Percentiles rank a stretch among this genome's conserved stretches.
Conservation (phyloP, 345 rosid genomes). For the Brassica rapa region DNA sequence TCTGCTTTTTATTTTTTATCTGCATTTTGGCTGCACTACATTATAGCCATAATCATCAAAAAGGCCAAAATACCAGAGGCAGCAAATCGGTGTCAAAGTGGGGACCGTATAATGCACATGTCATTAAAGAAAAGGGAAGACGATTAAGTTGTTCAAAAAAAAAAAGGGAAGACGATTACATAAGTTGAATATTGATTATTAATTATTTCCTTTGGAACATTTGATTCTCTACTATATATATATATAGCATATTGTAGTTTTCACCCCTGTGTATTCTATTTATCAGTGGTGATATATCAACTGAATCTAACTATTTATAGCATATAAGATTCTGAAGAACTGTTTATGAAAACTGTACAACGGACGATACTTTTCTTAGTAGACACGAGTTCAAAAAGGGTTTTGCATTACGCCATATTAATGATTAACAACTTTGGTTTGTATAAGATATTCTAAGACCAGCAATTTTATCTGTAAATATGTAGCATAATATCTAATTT, state of each 20-base stretch:
- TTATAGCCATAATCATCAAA: too few relatives aligned
- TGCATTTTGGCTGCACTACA: too few relatives aligned
- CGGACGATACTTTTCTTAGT: neutral
- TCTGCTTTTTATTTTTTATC: too few relatives aligned
- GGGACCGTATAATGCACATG: neutral
- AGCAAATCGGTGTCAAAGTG: neutral
- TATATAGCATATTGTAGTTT: neutral
- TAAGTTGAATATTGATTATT: neutral
- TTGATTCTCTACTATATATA: neutral
- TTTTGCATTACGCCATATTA: neutral
- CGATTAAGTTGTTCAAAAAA: too few relatives aligned
- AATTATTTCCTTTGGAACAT: neutral
- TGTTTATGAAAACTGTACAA: neutral
- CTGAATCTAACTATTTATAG: neutral
- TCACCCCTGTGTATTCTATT: neutral
- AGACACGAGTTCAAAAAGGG: neutral
- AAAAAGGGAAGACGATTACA: too few relatives aligned
- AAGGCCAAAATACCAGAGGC: too few relatives aligned
- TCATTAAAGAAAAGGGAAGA: too few relatives aligned
- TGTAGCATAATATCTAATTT: neutral
- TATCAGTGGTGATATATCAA: neutral
- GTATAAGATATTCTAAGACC: neutral
- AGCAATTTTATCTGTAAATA: neutral
- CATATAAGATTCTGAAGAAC: neutral
- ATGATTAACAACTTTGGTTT: neutral